A percentile compares a stretch with the other conserved stretches of the same genome.
These are phyloP conservation scores for Hypoxylon rubiginosum DNA, from an alignment of 2,329 filamentous ascomycete species.

Conservation along the genomic window DNA sequence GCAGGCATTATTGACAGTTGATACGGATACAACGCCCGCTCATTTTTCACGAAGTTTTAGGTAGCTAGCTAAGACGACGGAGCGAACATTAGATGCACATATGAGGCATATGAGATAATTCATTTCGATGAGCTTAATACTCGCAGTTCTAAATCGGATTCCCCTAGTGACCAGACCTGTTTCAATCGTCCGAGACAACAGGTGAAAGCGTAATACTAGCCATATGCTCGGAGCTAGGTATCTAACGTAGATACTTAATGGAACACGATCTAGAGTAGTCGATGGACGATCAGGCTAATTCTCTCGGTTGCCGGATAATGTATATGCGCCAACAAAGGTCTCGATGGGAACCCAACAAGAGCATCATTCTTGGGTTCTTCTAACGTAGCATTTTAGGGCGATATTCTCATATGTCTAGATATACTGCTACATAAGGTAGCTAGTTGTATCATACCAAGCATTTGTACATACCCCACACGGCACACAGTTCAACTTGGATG, in stretches of 20 bases:
- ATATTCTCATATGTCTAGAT: slow-evolving; percentile 1
- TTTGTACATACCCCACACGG: slow-evolving; percentile 14
- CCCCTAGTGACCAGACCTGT: slow-evolving; percentile 3
- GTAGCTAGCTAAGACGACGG: slow-evolving; percentile 20
- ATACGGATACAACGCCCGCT: slow-evolving; percentile 27
- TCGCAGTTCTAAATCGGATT: not conserved
- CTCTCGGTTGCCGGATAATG: slow-evolving; percentile 5
- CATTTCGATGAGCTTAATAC: slow-evolving; percentile 16
- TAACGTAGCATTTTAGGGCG: slow-evolving; percentile 14
- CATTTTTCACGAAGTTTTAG: slow-evolving; percentile 24
- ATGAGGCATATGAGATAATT: slow-evolving; percentile 14
- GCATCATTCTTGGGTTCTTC: not conserved
- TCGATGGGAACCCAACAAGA: not conserved
- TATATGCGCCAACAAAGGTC: not conserved
- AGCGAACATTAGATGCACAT: slow-evolving; percentile 24
- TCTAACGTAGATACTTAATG: not conserved
- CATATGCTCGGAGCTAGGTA: not conserved
- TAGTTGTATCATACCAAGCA: slow-evolving; percentile 4
- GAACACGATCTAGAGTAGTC: slow-evolving; percentile 15
- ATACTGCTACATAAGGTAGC: slow-evolving; percentile 20
- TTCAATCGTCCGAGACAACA: not conserved
- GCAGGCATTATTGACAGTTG: slow-evolving; percentile 18
- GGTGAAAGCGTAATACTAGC: not conserved
- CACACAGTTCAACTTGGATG: slow-evolving; percentile 1
- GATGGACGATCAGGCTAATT: slow-evolving; percentile 15